Conservation (phyloP, 768 basidiomycete genomes). For the Terana coerulea region DNA sequence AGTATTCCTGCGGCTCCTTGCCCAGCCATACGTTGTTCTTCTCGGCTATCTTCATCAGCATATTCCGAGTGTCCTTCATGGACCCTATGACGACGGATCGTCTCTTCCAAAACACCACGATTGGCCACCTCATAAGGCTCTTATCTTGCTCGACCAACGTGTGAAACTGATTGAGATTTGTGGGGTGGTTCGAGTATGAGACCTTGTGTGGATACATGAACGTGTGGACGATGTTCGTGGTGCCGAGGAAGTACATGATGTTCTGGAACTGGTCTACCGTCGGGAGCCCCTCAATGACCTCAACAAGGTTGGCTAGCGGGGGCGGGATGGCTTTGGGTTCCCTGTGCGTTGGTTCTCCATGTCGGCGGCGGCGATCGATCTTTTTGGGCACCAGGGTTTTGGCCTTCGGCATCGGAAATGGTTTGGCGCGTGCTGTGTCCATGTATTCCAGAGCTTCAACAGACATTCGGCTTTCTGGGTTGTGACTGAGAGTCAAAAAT, state of each 20-base stretch:
- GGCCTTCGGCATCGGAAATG: neutral
- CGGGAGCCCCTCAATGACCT: neutral
- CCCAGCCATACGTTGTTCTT: neutral
- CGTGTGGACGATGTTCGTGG: neutral
- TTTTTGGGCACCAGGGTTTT: neutral
- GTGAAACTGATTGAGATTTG: neutral
- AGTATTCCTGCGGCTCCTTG: neutral
- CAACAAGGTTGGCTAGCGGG: neutral
- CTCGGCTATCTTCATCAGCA: neutral
- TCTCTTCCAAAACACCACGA: too few species aligned
- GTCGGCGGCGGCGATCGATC: neutral
- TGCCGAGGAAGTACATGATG: neutral
- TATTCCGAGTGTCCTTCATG: neutral
- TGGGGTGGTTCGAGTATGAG: neutral
- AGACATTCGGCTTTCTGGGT: neutral
- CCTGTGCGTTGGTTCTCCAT: neutral
- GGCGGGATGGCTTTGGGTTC: neutral
- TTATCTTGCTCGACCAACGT: neutral
- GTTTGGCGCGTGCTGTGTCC: neutral
- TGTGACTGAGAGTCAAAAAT: neutral
- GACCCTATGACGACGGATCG: too few species aligned
- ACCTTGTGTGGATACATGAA: neutral
- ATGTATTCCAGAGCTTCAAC: neutral
- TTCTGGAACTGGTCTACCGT: neutral
- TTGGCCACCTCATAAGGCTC: neutral